Evolutionary conservation across 192 early-diverging fungal species (phyloP), one percentile per base, ranked within the genome.

Genomic region (Mortierella hygrophila): DNA sequence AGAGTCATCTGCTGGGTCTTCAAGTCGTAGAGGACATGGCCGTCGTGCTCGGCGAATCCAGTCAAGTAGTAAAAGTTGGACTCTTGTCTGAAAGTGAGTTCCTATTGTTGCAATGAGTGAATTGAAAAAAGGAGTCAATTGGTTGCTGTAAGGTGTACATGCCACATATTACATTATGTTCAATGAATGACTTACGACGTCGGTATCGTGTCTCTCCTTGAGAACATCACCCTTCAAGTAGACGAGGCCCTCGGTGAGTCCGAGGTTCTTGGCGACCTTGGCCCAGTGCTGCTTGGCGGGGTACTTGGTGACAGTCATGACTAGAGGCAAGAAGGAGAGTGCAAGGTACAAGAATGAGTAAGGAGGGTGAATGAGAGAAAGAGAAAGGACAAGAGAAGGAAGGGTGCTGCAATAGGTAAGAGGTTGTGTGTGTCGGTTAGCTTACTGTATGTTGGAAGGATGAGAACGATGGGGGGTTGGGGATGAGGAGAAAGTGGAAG

Each of bases 1-100:
- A 99, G 83, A 65, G 92, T 92, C 52, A 94, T 89, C 42, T 91
- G 89, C 72, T 89, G 75, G 1, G 94, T 89, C 81, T 91, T 85
- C 37, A 97, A 86, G 86, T 99, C 94, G 78, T 95, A 91, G 13
- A 95, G 82, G 1, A 94, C 92, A 54, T 94, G 92, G 74, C 91
- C 95, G 57, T 93, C 96, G 29, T 96, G 95, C 87, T 95, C 95
- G 68, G 90, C 89, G 74, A 94, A 93, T 77, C 97, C 97, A 29
- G 96, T 95, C 18, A 97, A 90, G 81, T 97, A 99, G 88, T 94
- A 96, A 72, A 97, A 98, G 91, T 96, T 95, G 70, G 93, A 93
- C 86, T 97, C 96, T 84, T 98, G 97, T 75, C 95, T 91, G 88
- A 97, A 97, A 52, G 92, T 88, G 49, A 94, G 88, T 87, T 98